Conservation (phyloP, 176 grass and related monocot genomes). For the Phyllostachys edulis region DNA sequence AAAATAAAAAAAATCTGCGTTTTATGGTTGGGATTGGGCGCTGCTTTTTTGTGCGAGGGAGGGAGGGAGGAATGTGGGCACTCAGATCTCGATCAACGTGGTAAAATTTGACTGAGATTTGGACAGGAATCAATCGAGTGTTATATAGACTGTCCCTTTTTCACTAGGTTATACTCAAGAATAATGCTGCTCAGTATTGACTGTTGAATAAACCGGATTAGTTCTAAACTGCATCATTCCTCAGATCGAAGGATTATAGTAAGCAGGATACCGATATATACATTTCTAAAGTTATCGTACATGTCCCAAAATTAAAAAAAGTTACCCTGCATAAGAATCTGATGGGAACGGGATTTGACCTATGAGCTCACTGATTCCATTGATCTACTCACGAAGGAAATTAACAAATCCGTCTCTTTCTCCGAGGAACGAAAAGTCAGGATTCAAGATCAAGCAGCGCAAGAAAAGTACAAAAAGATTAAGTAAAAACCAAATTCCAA, state of each 20-base stretch:
- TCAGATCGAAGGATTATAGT: neutral
- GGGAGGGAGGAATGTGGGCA: too few relatives aligned
- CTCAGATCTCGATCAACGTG: too few relatives aligned
- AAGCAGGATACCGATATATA: neutral
- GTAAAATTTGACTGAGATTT: too few relatives aligned
- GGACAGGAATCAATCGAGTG: too few relatives aligned
- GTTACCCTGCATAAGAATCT: neutral
- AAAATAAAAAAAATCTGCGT: too few relatives aligned
- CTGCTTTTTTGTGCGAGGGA: too few relatives aligned
- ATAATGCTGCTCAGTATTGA: neutral
- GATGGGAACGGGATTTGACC: neutral
- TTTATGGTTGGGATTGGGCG: too few relatives aligned
- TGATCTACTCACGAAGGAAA: neutral
- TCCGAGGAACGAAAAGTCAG: neutral
- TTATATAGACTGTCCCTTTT: too few relatives aligned
- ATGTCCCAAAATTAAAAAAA: neutral
- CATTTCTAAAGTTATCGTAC: neutral
- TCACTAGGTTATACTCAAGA: too few relatives aligned
- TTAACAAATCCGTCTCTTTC: neutral
- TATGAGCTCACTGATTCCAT: neutral
- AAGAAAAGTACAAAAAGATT: neutral
- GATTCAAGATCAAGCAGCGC: neutral
- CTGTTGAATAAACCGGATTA: neutral
- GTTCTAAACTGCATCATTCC: neutral
- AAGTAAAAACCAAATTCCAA: neutral